Evolutionary conservation across 139 green algal species (phyloP), one percentile per base, ranked within the genome.

Genomic region (Coelastrella sp.): DNA sequence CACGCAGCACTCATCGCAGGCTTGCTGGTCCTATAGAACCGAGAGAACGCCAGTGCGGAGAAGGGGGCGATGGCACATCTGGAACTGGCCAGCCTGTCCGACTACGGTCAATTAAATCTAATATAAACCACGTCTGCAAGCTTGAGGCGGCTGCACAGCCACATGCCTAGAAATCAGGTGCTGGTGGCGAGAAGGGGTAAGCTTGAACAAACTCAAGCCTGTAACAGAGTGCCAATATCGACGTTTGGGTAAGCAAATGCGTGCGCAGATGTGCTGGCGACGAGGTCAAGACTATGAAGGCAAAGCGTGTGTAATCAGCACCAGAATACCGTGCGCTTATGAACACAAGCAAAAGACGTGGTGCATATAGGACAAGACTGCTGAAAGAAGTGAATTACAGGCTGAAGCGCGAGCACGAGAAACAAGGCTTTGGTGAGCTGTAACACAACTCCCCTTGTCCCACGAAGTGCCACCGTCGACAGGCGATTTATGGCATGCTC

Each of bases 1-100:
- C 75, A 34, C 21, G 75, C 75, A 34, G 75, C 53, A 82, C 45
- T 51, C 75, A 82, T 82, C 11, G 71, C 40, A 27, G 68, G 68
- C 68, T 64, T 64, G 53, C 53, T 32, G 53, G 30, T 19, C 53
- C 53, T 64, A 64, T 19, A 64, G 53, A 21, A 21, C 53, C 30
- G 62, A 43, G 62, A 40, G 62, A 69, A 40, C 62, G 62, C 62
- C 27, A 69, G 62, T 41, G 62, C 30, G 17, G 30, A 23, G 30
- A 7, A 8, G 8, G 40, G 62, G 40, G 27, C 30, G 27, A 30
- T 40, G 30, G 62, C 62, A 69, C 62, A 69, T 69, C 8, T 69
- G 62, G 27, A 21, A 8, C 17, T 15, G 13, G 62, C 62, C 62
- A 69, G 62, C 62, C 13, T 69, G 62, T 64, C 53, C 7, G 30